Evolutionary conservation across 2,329 filamentous ascomycete genomes (phyloP), one percentile per base, ranked within the genome.

Genomic region (Aplosporella prunicola): DNA sequence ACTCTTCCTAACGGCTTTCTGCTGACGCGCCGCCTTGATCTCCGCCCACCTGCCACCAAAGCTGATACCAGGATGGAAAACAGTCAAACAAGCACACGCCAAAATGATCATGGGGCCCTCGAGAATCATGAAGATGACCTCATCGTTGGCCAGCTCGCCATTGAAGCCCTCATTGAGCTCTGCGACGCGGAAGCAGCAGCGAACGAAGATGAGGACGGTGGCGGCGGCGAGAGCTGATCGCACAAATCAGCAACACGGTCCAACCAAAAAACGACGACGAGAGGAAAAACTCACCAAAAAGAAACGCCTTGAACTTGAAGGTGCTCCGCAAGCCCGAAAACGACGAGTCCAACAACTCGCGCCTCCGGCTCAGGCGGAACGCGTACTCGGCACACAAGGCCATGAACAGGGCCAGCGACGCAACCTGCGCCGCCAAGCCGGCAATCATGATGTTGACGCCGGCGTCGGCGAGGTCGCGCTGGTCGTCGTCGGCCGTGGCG

Each of bases 381-480:
- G 42, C 46, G 39, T 61, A 68, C 29, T 67, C 62, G 22, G 38
- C 44, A 3, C 60, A 56, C 17, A 67, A 51, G 26, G 48, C 45
- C 5, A 63, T 59, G 45, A 73, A 75, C 45, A 67, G 59, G 7
- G 66, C 51, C 25, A 73, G 54, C 0, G 71, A 68, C 5, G 63
- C 62, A 16, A 78, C 72, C 51, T 78, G 74, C 43, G 71, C 67
- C 3, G 67, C 62, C 27, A 78, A 67, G 47, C 74, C 74, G 1
- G 72, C 65, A 34, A 76, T 68, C 56, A 76, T 76, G 40, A 77
- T 63, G 43, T 73, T 55, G 35, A 71, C 67, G 4, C 73, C 72
- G 3, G 26, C 20, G 14, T 30, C n/a, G 10, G 10, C 9, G 2
- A 62, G 49, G 24, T 69, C 55, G 7, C 62, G 55, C n/a, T 67